phyloP scores from a whole-genome alignment of 208 protist genomes.

The Leishmania tropica region DNA sequence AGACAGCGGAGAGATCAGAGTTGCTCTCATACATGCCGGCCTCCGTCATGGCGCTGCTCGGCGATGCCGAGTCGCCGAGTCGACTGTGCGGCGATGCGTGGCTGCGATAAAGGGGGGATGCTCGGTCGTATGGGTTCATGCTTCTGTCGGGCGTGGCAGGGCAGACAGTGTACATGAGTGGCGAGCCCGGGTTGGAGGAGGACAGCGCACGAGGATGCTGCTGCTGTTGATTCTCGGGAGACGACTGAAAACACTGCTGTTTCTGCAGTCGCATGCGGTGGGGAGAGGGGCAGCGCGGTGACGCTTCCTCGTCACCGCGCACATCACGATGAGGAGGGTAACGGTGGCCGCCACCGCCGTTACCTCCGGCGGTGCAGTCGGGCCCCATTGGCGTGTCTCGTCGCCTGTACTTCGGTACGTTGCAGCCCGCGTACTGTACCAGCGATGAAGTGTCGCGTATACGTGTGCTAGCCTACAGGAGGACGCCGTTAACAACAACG shows the following conservation, averaged over 20 bases:
- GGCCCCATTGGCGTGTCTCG: background rate
- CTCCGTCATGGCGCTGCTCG: slow-evolving; percentile 7
- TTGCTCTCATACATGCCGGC: background rate
- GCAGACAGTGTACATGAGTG: background rate
- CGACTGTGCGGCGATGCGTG: background rate
- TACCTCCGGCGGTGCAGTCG: background rate
- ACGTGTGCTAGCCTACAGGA: background rate
- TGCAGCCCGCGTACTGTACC: background rate
- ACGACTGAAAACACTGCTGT: background rate
- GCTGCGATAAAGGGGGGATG: background rate
- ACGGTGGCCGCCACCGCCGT: background rate
- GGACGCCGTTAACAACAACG: background rate
- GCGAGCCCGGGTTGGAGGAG: slow-evolving; percentile 3
- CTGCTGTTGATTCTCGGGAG: background rate
- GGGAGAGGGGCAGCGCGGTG: slow-evolving; percentile 2
- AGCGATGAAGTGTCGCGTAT: background rate
- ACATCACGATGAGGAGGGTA: slow-evolving; percentile 7
- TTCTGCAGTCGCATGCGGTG: background rate
- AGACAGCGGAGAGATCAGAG: background rate
- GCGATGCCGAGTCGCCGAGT: background rate
- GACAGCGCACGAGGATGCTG: background rate
- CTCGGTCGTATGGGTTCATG: background rate
- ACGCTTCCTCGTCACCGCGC: background rate
- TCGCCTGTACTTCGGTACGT: background rate
- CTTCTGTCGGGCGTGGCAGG: slow-evolving; percentile 3